Evolutionary conservation across 2,329 filamentous ascomycete species (phyloP), one percentile per base, ranked within the genome.

Genomic region (Colletotrichum gloeosporioides): DNA sequence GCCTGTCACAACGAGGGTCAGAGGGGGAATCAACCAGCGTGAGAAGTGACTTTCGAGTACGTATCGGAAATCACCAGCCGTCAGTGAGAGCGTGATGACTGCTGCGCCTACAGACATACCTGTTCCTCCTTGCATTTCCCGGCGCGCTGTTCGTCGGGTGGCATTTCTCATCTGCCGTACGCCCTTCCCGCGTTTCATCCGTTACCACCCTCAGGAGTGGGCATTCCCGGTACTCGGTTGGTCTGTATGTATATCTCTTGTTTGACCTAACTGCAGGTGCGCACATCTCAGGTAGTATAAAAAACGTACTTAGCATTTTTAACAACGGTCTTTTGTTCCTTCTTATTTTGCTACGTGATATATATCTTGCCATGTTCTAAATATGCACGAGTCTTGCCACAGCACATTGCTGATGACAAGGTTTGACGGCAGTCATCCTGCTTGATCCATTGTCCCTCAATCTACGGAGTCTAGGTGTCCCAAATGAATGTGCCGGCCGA

Each of bases 391-490:
- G 59, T 63, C 63, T 82, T 84, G 84, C 31, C n/a, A 34, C 59
- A 83, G 44, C 80, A 82, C 83, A 82, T 84, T 80, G 25, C 5
- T 15, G 12, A 84, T 83, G 83, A 82, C 82, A 83, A 62, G 57
- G 82, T 82, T 82, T 79, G 88, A 91, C 90, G 88, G 86, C 89
- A 89, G 88, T 86, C 91, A 91, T 88, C 91, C 90, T 88, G 83
- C 89, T 93, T 92, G 88, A 88, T 90, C 90, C 89, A 83, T 89
- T 88, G 85, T 86, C 90, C 88, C 89, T 91, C 89, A 85, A 87
- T 89, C 88, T 89, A 86, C 85, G 82, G 81, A 82, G 79, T 77
- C 13, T 69, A 49, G 76, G 44, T 68, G 57, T 57, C 49, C 39
- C 67, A 39, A 39, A 34, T 49, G 64, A 65, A 65, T 49, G 32